Conservation (phyloP, 306 rosid genomes). For the Cucurbita ficifolia region DNA sequence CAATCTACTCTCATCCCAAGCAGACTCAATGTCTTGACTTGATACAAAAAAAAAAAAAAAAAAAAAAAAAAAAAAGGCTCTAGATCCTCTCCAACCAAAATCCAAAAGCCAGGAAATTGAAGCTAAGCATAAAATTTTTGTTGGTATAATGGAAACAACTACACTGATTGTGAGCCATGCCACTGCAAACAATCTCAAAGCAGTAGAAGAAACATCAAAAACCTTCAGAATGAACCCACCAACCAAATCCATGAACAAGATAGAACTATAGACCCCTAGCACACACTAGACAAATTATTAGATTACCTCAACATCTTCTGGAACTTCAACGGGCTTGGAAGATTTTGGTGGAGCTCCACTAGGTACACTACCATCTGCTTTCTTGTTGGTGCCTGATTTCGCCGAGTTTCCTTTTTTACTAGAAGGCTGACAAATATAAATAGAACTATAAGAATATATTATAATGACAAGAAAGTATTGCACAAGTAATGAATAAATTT, state of each 20-base stretch:
- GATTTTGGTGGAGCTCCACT: conserved; percentile 48
- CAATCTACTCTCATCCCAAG: not conserved
- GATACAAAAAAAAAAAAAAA: not conserved
- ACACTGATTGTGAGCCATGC: not conserved
- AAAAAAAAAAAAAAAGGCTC: not conserved
- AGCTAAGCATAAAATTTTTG: not conserved
- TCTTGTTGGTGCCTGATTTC: conserved; percentile 48
- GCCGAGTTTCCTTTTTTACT: conserved; percentile 52
- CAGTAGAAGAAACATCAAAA: not conserved
- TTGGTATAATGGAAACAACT: not conserved
- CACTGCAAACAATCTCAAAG: not conserved
- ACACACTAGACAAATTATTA: not conserved
- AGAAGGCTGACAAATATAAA: conserved; percentile 32
- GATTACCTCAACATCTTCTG: conserved; percentile 89
- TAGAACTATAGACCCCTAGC: not conserved
- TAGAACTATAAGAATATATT: conserved; percentile 8
- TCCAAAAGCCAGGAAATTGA: not conserved
- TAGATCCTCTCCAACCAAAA: not conserved
- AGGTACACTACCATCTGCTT: conserved; percentile 32
- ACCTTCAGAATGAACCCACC: not conserved
- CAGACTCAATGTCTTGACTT: not conserved
- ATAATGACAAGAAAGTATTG: not conserved
- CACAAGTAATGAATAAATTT: not conserved
- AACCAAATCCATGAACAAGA: not conserved
- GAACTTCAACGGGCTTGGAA: conserved; percentile 44